Percentiles rank a stretch among this genome's conserved stretches.
Conservation (phyloP, 2,329 filamentous ascomycete species). For the Gaeumannomyces tritici region DNA sequence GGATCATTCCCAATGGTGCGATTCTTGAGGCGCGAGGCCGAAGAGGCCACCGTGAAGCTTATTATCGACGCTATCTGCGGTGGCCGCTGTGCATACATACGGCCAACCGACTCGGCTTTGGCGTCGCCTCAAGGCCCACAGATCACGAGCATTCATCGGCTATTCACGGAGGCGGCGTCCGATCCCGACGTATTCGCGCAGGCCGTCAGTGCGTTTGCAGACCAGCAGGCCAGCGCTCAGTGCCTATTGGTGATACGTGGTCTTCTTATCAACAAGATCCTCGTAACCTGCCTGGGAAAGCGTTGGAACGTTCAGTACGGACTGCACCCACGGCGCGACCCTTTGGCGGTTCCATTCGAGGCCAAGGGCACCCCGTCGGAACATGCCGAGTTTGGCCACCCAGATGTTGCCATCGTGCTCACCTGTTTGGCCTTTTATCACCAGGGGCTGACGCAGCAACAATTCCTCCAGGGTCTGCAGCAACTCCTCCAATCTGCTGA, state of each 20-base stretch:
- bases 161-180: too few relatives aligned
- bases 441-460: slow-evolving; percentile 37
- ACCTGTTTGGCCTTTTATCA: slow-evolving; percentile 50
- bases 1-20: slow-evolving; percentile 46
- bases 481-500: slow-evolving; percentile 42
- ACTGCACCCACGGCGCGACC: slow-evolving; percentile 27
- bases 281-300: slow-evolving; percentile 47
- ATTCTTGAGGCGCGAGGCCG: slow-evolving; percentile 38
- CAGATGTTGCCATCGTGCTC: slow-evolving; percentile 45
- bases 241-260: slow-evolving; percentile 29
- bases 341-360: slow-evolving; percentile 47
- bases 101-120: slow-evolving; percentile 8
- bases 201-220: slow-evolving; percentile 24
- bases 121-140: too few relatives aligned
- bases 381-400: slow-evolving; percentile 52
- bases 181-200: slow-evolving; percentile 12
- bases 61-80: slow-evolving; percentile 30
- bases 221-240: too few relatives aligned
- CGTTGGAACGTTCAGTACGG: slow-evolving; percentile 60
- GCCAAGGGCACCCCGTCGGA: slow-evolving; percentile 48
- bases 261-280: slow-evolving; percentile 43
- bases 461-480: slow-evolving; percentile 37
- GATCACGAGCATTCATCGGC: slow-evolving; percentile 14
- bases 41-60: slow-evolving; percentile 30
- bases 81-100: slow-evolving; percentile 6